Percentiles rank a stretch among this genome's conserved stretches.
Evolutionary conservation across 805 yeast genomes (phyloP).

Genomic region (Crinitomyces ghanaensis): DNA sequence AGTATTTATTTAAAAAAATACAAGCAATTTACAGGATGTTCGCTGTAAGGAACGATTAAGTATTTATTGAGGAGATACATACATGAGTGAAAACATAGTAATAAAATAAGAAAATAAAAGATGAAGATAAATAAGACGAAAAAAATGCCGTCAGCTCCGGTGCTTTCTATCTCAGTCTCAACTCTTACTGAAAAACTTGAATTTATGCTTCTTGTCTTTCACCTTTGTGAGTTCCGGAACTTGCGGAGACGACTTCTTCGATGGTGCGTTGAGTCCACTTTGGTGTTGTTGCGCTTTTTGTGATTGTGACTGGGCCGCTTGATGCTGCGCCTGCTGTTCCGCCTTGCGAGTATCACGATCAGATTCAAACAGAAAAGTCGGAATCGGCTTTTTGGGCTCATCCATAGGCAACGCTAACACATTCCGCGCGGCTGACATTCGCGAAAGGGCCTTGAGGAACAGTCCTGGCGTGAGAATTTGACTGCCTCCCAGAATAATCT

Average conservation of each 20-base stretch:
- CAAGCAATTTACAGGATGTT: too few relatives aligned
- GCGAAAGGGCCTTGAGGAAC: conserved; percentile 22
- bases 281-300: too few relatives aligned
- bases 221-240: not conserved
- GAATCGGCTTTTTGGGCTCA: conserved; percentile 20
- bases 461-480: conserved; percentile 40
- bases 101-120: too few relatives aligned
- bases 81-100: too few relatives aligned
- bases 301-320: conserved; percentile 2
- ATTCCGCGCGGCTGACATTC: conserved; percentile 20
- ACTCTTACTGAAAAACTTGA: too few relatives aligned
- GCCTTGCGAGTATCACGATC: conserved; percentile 15
- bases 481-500: conserved; percentile 74
- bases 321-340: conserved; percentile 1
- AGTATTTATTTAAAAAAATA: too few relatives aligned
- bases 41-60: too few relatives aligned
- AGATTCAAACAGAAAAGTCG: conserved; percentile 22
- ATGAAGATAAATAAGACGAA: too few relatives aligned
- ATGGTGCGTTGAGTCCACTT: not conserved
- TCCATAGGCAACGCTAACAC: conserved; percentile 24
- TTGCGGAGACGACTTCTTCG: not conserved
- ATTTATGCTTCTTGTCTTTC: not conserved
- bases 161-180: too few relatives aligned
- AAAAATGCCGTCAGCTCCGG: too few relatives aligned
- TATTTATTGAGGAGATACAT: too few relatives aligned